phyloP scores from a whole-genome alignment of 352 stramenopile species.

The Plasmopara viticola region DNA sequence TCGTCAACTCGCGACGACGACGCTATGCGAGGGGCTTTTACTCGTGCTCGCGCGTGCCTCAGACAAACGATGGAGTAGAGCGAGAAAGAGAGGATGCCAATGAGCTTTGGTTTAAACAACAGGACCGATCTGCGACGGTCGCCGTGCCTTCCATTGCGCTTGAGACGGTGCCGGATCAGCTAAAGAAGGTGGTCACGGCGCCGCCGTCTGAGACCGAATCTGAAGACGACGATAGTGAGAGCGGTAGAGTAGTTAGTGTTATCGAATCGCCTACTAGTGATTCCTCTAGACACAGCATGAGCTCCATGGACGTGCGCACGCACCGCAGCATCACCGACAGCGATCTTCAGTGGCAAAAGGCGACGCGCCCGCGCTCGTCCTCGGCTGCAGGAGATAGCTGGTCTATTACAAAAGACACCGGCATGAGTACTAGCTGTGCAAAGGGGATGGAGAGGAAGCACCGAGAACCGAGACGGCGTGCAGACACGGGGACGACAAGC shows the following conservation, averaged over 20 bases:
- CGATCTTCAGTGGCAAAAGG: slow-evolving; percentile 10
- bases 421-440: neutral
- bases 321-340: slow-evolving; percentile 7
- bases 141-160: slow-evolving; percentile 6
- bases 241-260: neutral
- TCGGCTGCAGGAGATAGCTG: slow-evolving; percentile 13
- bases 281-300: slow-evolving; percentile 10
- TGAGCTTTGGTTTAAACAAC: slow-evolving; percentile 1
- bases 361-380: slow-evolving; percentile 20
- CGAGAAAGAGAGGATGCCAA: slow-evolving; percentile 2
- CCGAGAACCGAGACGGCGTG: slow-evolving; percentile 17
- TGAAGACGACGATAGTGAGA: slow-evolving; percentile 43
- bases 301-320: slow-evolving; percentile 15
- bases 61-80: neutral
- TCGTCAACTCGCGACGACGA: slow-evolving; percentile 22
- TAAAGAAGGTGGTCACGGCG: slow-evolving; percentile 16
- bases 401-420: slow-evolving; percentile 1
- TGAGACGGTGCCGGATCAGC: slow-evolving; percentile 8
- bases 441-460: slow-evolving; percentile 18
- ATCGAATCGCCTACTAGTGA: slow-evolving; percentile 3
- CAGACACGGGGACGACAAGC: slow-evolving; percentile 11
- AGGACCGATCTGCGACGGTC: neutral
- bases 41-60: slow-evolving; percentile 20
- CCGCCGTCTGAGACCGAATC: slow-evolving; percentile 49
- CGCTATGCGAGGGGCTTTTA: slow-evolving; percentile 26